These are phyloP conservation scores for Arachis hypogaea DNA, from an alignment of 306 rosid species.

Conservation along the genomic window DNA sequence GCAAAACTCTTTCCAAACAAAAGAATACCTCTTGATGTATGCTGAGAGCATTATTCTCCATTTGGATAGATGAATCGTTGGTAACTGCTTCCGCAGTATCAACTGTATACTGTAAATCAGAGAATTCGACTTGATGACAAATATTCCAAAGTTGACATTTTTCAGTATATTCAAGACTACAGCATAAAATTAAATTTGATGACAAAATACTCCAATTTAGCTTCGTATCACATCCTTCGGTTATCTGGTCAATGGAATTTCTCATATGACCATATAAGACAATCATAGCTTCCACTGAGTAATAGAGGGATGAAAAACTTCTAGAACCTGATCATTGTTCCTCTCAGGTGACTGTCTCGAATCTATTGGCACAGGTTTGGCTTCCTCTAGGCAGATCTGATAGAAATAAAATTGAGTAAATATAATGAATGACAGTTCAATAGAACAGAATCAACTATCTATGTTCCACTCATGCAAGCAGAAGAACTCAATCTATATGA, in stretches of 20 bases:
- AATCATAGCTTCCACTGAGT: constrained; percentile 3
- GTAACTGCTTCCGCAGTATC: constrained; percentile 53
- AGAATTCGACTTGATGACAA: constrained; percentile 21
- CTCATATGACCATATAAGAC: constrained; percentile 26
- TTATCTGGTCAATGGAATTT: constrained; percentile 23
- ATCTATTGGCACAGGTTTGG: constrained; percentile 49
- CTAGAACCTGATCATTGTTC: constrained; percentile 56
- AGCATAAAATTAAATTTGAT: no score
- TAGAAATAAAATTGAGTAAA: constrained; percentile 6
- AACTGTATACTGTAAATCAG: constrained; percentile 50
- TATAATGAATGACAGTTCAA: not conserved
- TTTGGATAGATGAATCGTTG: constrained; percentile 47
- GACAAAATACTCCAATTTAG: no score
- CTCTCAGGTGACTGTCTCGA: constrained; percentile 41
- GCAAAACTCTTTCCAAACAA: constrained; percentile 12
- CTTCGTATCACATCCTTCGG: not conserved
- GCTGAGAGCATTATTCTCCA: constrained; percentile 54
- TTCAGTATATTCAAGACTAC: constrained; percentile 12
- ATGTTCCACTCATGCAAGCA: constrained; percentile 20
- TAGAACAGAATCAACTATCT: not conserved
- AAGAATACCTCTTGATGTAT: constrained; percentile 61
- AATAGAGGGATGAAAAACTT: not conserved
- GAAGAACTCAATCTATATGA: not conserved
- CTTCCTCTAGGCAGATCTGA: constrained; percentile 60
- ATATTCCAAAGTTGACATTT: constrained; percentile 6